Evolutionary conservation across 768 basidiomycete species (phyloP), one percentile per base, ranked within the genome.

Genomic region (Pilatotrama ljubarskyi): DNA sequence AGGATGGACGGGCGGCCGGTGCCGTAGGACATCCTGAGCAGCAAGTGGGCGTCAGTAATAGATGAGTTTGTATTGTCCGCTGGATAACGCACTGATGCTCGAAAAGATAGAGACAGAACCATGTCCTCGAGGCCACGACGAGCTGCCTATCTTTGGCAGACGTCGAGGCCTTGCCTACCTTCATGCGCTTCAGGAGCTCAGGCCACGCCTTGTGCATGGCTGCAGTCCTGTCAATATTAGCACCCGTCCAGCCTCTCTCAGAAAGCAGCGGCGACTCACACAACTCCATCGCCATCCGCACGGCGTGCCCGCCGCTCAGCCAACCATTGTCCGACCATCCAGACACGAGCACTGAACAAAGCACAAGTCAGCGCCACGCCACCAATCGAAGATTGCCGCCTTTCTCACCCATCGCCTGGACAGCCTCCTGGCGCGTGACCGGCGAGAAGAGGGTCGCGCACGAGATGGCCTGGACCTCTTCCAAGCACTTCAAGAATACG

Each of bases 251-350:
- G 17, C 32, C 29, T 18, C 10, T 38, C 22, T 17, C 18, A 11
- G 24, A 8, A 25, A 13, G 13, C 11, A 22, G 14, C 29, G 17
- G 22, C 50, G 9, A 73, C 86, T 71, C 69, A 91, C 92, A 93
- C 52, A 95, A 78, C 70, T 98, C 95, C 80, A 97, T 86, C 40
- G 93, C 95, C 92, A 98, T 95, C 51, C 95, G 84, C 9, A 97
- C 93, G n/a, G 95, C 95, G 74, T 97, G 95, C 10, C 92, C 94
- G 10, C 93, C 91, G 65, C 90, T 93, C 36, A 97, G 73, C 94
- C 94, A 95, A n/a, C 93, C 93, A 67, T 93, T 93, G 65, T 95
- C 93, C 17, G 92, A 94, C 90, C 93, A 98, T 5, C 94, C 93
- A 36, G 95, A 90, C 18, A 96, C 86, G 51, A 97, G 80, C 58